Percentiles rank a stretch among this genome's conserved stretches.
Conservation (phyloP, 306 rosid species). For the Canavalia ensiformis region DNA sequence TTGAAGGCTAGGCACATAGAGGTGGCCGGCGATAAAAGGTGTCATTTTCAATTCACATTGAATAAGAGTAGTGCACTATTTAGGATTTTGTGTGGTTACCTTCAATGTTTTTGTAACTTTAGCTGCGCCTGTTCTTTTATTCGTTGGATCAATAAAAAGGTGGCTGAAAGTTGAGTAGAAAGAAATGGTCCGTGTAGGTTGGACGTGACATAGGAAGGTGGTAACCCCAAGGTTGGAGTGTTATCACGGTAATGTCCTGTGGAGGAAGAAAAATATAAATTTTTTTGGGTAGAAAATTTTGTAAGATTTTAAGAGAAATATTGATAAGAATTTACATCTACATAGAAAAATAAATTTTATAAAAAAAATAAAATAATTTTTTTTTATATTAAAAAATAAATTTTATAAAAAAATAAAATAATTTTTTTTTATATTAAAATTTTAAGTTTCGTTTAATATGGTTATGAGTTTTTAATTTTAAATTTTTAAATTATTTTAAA, state of each 20-base stretch:
- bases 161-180: background rate
- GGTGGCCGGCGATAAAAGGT: background rate
- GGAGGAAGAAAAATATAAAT: background rate
- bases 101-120: slow-evolving; percentile 24
- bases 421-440: too few relatives aligned
- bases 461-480: too few relatives aligned
- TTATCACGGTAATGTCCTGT: background rate
- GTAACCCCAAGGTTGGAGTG: background rate
- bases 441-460: too few relatives aligned
- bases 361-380: too few relatives aligned
- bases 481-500: too few relatives aligned
- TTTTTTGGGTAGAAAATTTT: too few relatives aligned
- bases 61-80: background rate
- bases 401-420: too few relatives aligned
- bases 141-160: slow-evolving; percentile 40
- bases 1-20: slow-evolving; percentile 18
- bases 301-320: too few relatives aligned
- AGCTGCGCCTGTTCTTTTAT: background rate
- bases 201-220: slow-evolving; percentile 20
- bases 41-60: slow-evolving; percentile 31
- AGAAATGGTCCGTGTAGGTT: background rate
- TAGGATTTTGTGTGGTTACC: slow-evolving; percentile 6
- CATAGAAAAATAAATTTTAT: too few relatives aligned
- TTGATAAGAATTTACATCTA: too few relatives aligned
- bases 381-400: too few relatives aligned